Percentiles rank a stretch among this genome's conserved stretches.
Conservation (phyloP, 495 filamentous ascomycete genomes). For the Tuber umbilicatum region DNA sequence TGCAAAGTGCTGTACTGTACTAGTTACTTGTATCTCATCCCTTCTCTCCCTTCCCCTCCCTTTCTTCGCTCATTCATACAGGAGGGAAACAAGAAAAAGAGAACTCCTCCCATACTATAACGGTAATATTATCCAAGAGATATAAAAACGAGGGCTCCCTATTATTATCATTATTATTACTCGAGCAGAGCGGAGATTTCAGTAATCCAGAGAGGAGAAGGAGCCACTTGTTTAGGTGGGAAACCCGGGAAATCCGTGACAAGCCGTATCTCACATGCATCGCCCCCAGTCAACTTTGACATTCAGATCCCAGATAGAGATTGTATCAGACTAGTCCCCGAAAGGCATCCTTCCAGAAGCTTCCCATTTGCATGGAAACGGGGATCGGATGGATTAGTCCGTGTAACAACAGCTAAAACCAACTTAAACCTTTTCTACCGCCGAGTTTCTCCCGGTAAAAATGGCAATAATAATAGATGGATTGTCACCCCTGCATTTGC, state of each 20-base stretch:
- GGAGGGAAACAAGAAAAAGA: background rate
- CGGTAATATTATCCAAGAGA: background rate
- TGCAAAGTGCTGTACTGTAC: background rate
- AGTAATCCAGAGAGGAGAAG: background rate
- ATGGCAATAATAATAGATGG: background rate
- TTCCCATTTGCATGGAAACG: background rate
- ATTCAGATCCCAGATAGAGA: slow-evolving; percentile 2
- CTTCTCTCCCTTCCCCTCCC: background rate
- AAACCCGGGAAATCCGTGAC: background rate
- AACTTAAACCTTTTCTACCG: background rate
- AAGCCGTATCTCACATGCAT: slow-evolving; percentile 2
- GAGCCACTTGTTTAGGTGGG: background rate
- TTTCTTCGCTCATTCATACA: background rate
- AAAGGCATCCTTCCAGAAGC: slow-evolving; percentile 3
- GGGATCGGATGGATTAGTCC: background rate
- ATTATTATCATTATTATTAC: background rate
- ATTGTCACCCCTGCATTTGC: background rate
- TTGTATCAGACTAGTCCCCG: background rate
- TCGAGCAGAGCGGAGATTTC: background rate
- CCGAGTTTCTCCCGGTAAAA: background rate
- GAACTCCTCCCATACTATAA: background rate
- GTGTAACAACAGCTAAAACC: slow-evolving; percentile 6
- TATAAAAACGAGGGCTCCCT: background rate
- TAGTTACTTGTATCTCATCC: background rate
- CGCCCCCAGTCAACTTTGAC: slow-evolving; percentile 3